phyloP scores from a whole-genome alignment of 225 moss, liverwort and hornwort species.

The Anthoceros angustus region DNA sequence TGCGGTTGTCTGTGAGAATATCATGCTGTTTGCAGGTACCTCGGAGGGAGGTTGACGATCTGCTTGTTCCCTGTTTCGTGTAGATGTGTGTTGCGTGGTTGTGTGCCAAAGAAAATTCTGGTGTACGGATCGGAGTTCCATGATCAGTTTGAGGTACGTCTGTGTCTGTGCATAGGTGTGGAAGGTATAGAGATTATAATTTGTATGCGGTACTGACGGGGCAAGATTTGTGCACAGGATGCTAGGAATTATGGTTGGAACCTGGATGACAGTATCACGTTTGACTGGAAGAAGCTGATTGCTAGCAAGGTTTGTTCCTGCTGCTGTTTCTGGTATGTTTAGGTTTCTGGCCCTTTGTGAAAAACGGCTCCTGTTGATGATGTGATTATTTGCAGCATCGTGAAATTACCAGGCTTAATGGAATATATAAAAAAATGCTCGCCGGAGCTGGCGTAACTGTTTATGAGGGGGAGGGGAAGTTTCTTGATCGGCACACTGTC shows the following conservation, averaged over 20 bases:
- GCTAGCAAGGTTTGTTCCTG: conserved; percentile 41
- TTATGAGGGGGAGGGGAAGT: conserved; percentile 67
- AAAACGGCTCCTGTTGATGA: neutral
- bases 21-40: neutral
- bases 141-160: conserved; percentile 40
- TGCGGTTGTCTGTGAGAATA: neutral
- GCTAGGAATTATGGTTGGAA: conserved; percentile 81
- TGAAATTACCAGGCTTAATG: conserved; percentile 81
- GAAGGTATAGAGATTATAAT: neutral
- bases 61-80: conserved; percentile 5
- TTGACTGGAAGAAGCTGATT: conserved; percentile 71
- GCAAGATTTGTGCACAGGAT: conserved; percentile 19
- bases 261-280: conserved; percentile 50
- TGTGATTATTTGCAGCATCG: conserved; percentile 28
- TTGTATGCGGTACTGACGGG: neutral
- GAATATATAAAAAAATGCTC: conserved; percentile 65
- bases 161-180: neutral
- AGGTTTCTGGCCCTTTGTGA: neutral
- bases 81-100: conserved; percentile 72
- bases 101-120: conserved; percentile 82
- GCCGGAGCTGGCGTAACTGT: conserved; percentile 45
- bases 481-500: conserved; percentile 62
- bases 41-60: neutral
- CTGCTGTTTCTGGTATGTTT: neutral
- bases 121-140: conserved; percentile 68